Base-by-base conservation (phyloP, 192 early-diverging fungal species). In the Coemansia sp. region DNA sequence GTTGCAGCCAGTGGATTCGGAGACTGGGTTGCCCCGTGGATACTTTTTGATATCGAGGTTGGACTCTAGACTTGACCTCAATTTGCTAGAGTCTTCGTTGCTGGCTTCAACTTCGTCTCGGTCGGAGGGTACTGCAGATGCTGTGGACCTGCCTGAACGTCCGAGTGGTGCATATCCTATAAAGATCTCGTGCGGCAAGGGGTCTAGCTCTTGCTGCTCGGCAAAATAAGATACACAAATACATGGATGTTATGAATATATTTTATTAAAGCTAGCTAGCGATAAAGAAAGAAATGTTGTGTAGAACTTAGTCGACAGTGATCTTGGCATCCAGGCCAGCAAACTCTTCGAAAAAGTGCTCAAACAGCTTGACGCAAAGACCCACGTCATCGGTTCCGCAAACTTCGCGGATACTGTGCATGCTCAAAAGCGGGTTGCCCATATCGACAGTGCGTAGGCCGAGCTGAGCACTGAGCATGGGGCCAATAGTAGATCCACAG, bases 401-500 rank as follows among this genome's bases (percentile, higher is more conserved):
- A 12, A 86, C 87, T 80, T 99, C 96, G 57, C 96, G 94, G 80
- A 95, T 91, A 65, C 94, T 95, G 80, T 98, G 98, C 98, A 98
- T 99, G 68, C 91, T 92, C 67, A 97, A 77, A 81, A 98, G 94
- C 31, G 96, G 91, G 69, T 95, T 96, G 53, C 98, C 96, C 41
- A 98, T 90, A 85, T 99, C 95, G 84, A 99, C 85, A 34, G 98
- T 99, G 70, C 96, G 88, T 44, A 99, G 77, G 19, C 98, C 98
- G 38, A 99, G 86, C 68, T 97, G 92, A 5, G 95, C 90, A 73
- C 89, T 91, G 25, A 99, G 83, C 91, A 99, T 95, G 19, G 98
- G 98, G 4, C 98, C 98, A 75, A 99, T 99, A 17, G 96, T 98
- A 21, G 91, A 93, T 4, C 98, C 98, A 74, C 98, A 98, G 8